Evolutionary conservation across 2,329 filamentous ascomycete species (phyloP).

Genomic region (Cryphonectria parasitica): DNA sequence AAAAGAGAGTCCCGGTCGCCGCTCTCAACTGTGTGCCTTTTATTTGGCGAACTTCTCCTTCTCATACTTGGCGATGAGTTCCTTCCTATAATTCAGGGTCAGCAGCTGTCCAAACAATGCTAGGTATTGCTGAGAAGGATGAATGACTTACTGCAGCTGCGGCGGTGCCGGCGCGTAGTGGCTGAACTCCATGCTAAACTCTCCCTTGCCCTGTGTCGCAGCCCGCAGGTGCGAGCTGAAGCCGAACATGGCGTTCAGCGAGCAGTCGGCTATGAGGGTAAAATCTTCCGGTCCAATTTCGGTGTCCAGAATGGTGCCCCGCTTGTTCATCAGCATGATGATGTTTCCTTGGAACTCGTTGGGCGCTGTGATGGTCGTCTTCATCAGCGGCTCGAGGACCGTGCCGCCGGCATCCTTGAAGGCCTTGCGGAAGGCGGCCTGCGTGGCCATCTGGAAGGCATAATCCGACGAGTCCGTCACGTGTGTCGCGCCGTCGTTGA

Average conservation of each 20-base stretch:
- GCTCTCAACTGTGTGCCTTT: background rate
- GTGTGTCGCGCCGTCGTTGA: slow-evolving; percentile 96
- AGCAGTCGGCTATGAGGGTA: slow-evolving; percentile 88
- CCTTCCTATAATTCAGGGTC: slow-evolving; percentile 51
- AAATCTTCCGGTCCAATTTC: slow-evolving; percentile 95
- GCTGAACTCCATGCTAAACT: slow-evolving; percentile 98
- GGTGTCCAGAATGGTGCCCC: slow-evolving; percentile 92
- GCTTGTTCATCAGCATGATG: slow-evolving; percentile 94
- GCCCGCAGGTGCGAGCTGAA: slow-evolving; percentile 91
- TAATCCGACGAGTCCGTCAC: slow-evolving; percentile 97
- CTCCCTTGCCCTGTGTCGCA: slow-evolving; percentile 95
- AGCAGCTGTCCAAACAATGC: slow-evolving; percentile 25
- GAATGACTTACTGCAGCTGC: slow-evolving; percentile 79
- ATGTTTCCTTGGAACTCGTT: slow-evolving; percentile 98
- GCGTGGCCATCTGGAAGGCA: slow-evolving; percentile 91
- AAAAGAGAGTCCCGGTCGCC: background rate
- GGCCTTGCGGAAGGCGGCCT: slow-evolving; percentile 94
- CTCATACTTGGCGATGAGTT: slow-evolving; percentile 62
- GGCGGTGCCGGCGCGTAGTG: slow-evolving; percentile 88
- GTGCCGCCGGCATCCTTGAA: slow-evolving; percentile 81
- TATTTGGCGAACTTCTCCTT: slow-evolving; percentile 46
- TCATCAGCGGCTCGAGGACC: slow-evolving; percentile 96
- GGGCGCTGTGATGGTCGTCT: slow-evolving; percentile 93
- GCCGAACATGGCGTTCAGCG: slow-evolving; percentile 96
- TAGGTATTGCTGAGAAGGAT: background rate